Evolutionary conservation across 805 yeast genomes (phyloP).

Genomic region (Candida montana): DNA sequence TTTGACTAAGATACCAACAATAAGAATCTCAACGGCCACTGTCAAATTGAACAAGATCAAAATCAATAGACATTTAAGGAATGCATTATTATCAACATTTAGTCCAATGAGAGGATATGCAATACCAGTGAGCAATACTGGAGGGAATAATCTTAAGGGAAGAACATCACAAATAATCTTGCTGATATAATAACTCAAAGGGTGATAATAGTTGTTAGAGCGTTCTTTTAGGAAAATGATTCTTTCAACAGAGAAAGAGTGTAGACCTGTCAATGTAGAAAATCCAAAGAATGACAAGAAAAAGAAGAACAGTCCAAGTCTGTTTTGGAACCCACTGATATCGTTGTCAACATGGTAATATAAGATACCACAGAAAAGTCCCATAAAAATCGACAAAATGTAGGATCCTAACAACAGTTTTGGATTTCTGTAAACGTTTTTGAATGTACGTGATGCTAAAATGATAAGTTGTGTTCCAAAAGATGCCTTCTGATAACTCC

Average conservation of each 20-base stretch:
- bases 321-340: conserved; percentile 93
- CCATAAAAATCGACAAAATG: conserved; percentile 67
- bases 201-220: conserved; percentile 89
- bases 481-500: conserved; percentile 39
- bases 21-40: conserved; percentile 75
- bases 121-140: conserved; percentile 70
- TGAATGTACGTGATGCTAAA: conserved; percentile 81
- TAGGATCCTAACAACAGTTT: conserved; percentile 82
- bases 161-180: conserved; percentile 86
- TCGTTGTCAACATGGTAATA: conserved; percentile 82
- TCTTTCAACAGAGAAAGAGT: conserved; percentile 83
- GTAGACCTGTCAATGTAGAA: conserved; percentile 85
- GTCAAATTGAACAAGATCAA: conserved; percentile 82
- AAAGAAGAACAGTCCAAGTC: conserved; percentile 91
- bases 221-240: conserved; percentile 88
- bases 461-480: conserved; percentile 64
- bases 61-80: conserved; percentile 61
- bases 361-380: conserved; percentile 77
- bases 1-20: conserved; percentile 80
- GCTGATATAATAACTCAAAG: conserved; percentile 77
- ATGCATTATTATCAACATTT: conserved; percentile 70
- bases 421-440: conserved; percentile 90
- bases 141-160: conserved; percentile 93
- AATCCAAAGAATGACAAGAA: conserved; percentile 89
- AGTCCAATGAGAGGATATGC: conserved; percentile 89